These are phyloP conservation scores for Penicillium sp. DNA, from an alignment of 2,329 filamentous ascomycete genomes.

Conservation along the genomic window DNA sequence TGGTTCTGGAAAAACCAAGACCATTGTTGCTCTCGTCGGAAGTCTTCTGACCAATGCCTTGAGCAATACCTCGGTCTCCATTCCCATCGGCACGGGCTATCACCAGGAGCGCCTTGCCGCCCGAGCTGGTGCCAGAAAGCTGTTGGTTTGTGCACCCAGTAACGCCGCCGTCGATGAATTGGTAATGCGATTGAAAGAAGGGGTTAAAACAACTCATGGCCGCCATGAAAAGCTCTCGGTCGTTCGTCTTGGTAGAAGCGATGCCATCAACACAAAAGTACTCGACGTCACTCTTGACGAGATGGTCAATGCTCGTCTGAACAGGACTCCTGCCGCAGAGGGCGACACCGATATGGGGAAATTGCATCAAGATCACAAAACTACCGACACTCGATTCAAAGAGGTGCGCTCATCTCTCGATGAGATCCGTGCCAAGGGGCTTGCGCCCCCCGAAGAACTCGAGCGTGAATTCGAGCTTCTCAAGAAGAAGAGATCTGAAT, in stretches of 20 bases:
- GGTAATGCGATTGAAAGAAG: slow-evolving; percentile 83
- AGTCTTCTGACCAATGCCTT: slow-evolving; percentile 64
- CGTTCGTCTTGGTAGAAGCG: slow-evolving; percentile 79
- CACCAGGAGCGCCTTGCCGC: slow-evolving; percentile 11
- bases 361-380: slow-evolving; percentile 64
- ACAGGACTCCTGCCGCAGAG: slow-evolving; percentile 41
- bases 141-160: slow-evolving; percentile 95
- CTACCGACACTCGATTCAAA: slow-evolving; percentile 59
- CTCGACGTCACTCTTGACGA: slow-evolving; percentile 90
- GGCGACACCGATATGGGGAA: slow-evolving; percentile 51
- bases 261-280: slow-evolving; percentile 85
- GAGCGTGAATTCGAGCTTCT: slow-evolving; percentile 72
- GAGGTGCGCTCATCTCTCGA: slow-evolving; percentile 67
- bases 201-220: slow-evolving; percentile 72
- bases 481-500: slow-evolving; percentile 66
- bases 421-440: slow-evolving; percentile 52
- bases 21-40: slow-evolving; percentile 92
- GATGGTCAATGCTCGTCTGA: slow-evolving; percentile 69
- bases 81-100: slow-evolving; percentile 43
- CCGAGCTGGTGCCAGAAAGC: slow-evolving; percentile 60
- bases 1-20: slow-evolving; percentile 97
- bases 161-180: slow-evolving; percentile 96
- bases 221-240: slow-evolving; percentile 72
- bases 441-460: slow-evolving; percentile 46
- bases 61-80: slow-evolving; percentile 45